Evolutionary conservation across 2,329 filamentous ascomycete species (phyloP).

Genomic region (Ceratocystis smalleyi): DNA sequence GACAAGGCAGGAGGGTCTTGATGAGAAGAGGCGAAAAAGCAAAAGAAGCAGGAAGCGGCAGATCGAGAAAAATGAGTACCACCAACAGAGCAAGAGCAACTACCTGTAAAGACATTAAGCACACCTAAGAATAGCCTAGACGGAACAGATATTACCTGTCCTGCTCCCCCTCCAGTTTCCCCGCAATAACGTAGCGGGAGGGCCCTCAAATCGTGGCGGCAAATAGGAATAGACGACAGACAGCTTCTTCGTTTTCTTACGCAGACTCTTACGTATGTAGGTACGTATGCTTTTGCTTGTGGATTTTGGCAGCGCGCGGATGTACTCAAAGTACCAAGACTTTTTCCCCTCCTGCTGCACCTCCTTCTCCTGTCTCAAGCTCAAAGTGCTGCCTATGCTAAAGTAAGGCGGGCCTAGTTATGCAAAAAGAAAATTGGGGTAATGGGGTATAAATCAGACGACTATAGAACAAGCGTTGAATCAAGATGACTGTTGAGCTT

Average conservation of each 20-base stretch:
- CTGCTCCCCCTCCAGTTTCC: not conserved
- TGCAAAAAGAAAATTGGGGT: not conserved
- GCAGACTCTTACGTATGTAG: constrained; percentile 1
- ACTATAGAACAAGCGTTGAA: not conserved
- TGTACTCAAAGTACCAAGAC: not conserved
- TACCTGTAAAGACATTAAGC: not conserved
- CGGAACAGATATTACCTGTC: not conserved
- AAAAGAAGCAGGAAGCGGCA: not conserved
- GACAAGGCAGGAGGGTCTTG: not conserved
- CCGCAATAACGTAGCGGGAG: not conserved
- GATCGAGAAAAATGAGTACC: not conserved
- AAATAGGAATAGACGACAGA: not conserved
- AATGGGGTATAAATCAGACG: not conserved
- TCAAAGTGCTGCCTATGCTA: constrained; percentile 4
- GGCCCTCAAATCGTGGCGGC: not conserved
- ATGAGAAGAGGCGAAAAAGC: not conserved
- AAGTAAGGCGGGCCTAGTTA: not conserved
- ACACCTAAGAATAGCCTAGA: not conserved
- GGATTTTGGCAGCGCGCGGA: constrained; percentile 1
- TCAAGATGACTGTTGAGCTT: too few species aligned
- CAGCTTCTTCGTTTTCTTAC: not conserved
- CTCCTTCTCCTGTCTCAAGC: not conserved
- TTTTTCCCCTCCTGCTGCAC: not conserved
- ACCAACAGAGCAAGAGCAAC: not conserved
- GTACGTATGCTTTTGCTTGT: not conserved